Evolutionary conservation across 1,284 basidiomycete species (phyloP).

Genomic region (Malassezia caprae): DNA sequence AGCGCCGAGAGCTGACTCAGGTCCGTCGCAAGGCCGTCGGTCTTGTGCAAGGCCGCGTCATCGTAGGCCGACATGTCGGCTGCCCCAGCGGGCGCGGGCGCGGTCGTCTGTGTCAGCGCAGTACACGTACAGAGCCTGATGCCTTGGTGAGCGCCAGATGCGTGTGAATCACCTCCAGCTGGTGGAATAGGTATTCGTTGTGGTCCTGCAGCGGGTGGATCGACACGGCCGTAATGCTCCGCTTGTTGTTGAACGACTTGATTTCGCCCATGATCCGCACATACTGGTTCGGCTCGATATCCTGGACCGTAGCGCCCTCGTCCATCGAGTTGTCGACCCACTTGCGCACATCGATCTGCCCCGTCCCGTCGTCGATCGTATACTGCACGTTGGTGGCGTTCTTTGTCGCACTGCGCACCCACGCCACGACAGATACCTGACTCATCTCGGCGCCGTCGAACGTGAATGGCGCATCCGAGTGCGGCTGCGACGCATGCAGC

Average conservation of each 20-base stretch:
- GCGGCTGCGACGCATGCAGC: conserved; percentile 64
- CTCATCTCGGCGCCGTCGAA: conserved; percentile 71
- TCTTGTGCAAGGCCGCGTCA: conserved; percentile 22
- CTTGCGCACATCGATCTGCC: conserved; percentile 71
- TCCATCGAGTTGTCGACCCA: conserved; percentile 66
- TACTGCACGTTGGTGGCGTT: conserved; percentile 76
- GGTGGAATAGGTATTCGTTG: conserved; percentile 75
- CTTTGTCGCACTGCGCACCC: conserved; percentile 61
- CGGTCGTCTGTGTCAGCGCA: conserved; percentile 18
- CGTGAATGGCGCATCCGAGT: conserved; percentile 76
- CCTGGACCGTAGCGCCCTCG: conserved; percentile 49
- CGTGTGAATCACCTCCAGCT: conserved; percentile 54
- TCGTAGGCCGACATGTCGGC: conserved; percentile 12
- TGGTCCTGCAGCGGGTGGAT: conserved; percentile 56
- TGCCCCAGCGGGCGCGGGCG: background rate
- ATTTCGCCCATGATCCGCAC: conserved; percentile 81
- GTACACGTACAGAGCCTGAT: conserved; percentile 5
- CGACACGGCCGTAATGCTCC: conserved; percentile 56
- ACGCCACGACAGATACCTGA: conserved; percentile 66
- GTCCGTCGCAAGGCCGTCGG: conserved; percentile 20
- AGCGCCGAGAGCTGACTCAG: conserved; percentile 23
- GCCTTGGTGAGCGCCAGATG: conserved; percentile 33
- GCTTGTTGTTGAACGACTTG: conserved; percentile 73
- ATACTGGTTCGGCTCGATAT: conserved; percentile 56
- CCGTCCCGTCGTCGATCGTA: conserved; percentile 78